phyloP scores from a whole-genome alignment of 805 yeast species.

The Candida saitoana region DNA sequence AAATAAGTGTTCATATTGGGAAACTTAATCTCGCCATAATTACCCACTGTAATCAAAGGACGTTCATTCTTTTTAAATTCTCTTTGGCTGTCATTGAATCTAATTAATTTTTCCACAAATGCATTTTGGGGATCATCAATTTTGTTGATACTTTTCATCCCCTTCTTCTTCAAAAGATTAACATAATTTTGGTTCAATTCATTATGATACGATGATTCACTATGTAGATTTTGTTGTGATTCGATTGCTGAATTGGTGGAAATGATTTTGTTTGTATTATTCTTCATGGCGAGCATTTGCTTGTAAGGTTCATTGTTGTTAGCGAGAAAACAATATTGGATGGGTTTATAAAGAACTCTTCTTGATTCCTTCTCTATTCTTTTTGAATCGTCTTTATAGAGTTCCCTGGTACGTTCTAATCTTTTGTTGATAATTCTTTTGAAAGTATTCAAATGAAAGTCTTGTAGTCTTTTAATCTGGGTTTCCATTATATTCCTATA shows the following conservation, averaged over 20 bases:
- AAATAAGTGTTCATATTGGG: background rate
- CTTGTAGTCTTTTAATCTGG: constrained; percentile 12
- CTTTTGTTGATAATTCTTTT: constrained; percentile 6
- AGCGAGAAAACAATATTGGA: constrained; percentile 21
- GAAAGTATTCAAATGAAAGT: constrained; percentile 7
- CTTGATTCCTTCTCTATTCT: background rate
- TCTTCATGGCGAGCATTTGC: constrained; percentile 9
- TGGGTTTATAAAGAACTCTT: constrained; percentile 17
- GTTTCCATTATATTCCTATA: constrained; percentile 12
- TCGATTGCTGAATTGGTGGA: background rate
- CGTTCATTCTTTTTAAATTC: constrained; percentile 13
- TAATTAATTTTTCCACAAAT: constrained; percentile 13
- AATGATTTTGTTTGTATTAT: background rate
- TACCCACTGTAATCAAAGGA: constrained; percentile 8
- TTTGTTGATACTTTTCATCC: constrained; percentile 3
- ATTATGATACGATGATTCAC: constrained; percentile 2
- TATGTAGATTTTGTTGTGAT: background rate
- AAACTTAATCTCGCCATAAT: constrained; percentile 2
- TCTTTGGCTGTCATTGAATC: constrained; percentile 17
- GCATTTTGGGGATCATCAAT: constrained; percentile 11
- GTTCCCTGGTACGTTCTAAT: constrained; percentile 4
- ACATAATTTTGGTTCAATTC: constrained; percentile 9
- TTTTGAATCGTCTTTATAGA: background rate
- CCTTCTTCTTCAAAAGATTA: constrained; percentile 10
- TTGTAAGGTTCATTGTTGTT: constrained; percentile 14